These are phyloP conservation scores for Globisporangium orthogonon DNA, from an alignment of 352 stramenopile species.

Conservation along the genomic window DNA sequence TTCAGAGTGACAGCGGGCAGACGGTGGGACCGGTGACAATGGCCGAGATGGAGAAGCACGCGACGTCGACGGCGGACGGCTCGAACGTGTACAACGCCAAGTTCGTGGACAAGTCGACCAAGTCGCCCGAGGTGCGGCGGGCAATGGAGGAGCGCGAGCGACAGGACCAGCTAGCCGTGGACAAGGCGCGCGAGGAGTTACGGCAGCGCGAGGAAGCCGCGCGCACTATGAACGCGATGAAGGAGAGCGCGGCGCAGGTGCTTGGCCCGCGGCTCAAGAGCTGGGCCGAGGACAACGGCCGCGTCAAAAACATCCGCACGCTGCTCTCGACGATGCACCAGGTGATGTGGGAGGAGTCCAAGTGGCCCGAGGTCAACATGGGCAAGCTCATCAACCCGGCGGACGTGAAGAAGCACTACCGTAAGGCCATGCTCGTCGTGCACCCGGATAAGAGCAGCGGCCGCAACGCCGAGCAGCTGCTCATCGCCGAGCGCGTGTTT, in stretches of 20 bases:
- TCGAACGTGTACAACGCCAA: constrained; percentile 86
- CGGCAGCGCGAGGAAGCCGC: constrained; percentile 59
- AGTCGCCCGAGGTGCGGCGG: constrained; percentile 63
- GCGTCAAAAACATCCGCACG: constrained; percentile 88
- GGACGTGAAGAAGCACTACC: constrained; percentile 90
- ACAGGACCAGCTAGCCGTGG: constrained; percentile 62
- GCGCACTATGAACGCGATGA: constrained; percentile 52
- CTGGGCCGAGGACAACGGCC: constrained; percentile 84
- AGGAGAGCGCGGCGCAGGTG: constrained; percentile 46
- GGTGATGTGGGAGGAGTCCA: constrained; percentile 88
- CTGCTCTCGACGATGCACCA: constrained; percentile 89
- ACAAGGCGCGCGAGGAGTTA: constrained; percentile 67
- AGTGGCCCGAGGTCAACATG: constrained; percentile 88
- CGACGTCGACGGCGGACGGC: constrained; percentile 59
- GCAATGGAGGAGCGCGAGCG: constrained; percentile 83
- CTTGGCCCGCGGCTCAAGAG: constrained; percentile 70
- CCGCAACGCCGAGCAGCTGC: constrained; percentile 78
- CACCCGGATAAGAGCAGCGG: constrained; percentile 88
- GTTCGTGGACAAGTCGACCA: constrained; percentile 78
- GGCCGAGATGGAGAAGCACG: constrained; percentile 73
- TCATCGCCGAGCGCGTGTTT: constrained; percentile 90
- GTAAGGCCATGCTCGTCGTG: constrained; percentile 90
- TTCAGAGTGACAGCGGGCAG: constrained; percentile 73
- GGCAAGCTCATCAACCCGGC: constrained; percentile 87
- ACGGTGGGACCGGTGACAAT: constrained; percentile 79